A percentile compares a stretch with the other conserved stretches of the same genome.
Conservation (phyloP, 371 early-diverging fungal species). For the Mortierella sp. region DNA sequence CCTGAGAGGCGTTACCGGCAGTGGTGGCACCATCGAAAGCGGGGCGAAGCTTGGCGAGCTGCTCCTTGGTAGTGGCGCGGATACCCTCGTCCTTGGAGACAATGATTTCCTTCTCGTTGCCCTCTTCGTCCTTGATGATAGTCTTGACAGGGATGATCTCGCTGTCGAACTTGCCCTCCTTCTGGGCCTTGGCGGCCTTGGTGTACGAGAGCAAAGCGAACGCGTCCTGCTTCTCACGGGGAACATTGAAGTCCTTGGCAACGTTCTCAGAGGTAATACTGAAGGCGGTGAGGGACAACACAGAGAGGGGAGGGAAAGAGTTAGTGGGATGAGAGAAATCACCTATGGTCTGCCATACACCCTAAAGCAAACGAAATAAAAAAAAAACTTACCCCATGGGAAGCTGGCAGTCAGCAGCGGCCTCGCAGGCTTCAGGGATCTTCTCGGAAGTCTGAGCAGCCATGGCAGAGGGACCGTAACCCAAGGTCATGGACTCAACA, state of each 20-base stretch:
- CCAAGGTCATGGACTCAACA: slow-evolving; percentile 97
- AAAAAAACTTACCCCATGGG: slow-evolving; percentile 80
- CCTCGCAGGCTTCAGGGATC: slow-evolving; percentile 70
- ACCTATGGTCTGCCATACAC: no score
- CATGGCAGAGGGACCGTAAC: slow-evolving; percentile 87
- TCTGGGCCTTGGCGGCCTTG: slow-evolving; percentile 88
- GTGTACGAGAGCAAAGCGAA: slow-evolving; percentile 86
- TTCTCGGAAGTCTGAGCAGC: slow-evolving; percentile 77
- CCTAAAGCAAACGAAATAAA: neutral
- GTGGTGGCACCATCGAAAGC: slow-evolving; percentile 93
- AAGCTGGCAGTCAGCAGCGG: slow-evolving; percentile 85
- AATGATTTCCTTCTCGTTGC: slow-evolving; percentile 70
- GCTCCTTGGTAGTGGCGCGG: slow-evolving; percentile 84
- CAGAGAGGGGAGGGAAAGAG: neutral
- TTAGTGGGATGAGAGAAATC: no score
- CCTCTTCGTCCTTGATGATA: slow-evolving; percentile 68
- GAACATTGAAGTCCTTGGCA: slow-evolving; percentile 83
- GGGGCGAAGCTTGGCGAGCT: slow-evolving; percentile 88
- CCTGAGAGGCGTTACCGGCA: slow-evolving; percentile 98
- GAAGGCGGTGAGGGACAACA: neutral
- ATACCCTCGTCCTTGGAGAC: slow-evolving; percentile 94
- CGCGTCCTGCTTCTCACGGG: slow-evolving; percentile 89
- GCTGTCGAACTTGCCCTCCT: slow-evolving; percentile 88
- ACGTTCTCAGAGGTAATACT: slow-evolving; percentile 97
- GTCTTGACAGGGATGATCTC: slow-evolving; percentile 94